These are phyloP conservation scores for Colletotrichum cuscutae DNA, from an alignment of 2,329 filamentous ascomycete genomes.

Conservation along the genomic window DNA sequence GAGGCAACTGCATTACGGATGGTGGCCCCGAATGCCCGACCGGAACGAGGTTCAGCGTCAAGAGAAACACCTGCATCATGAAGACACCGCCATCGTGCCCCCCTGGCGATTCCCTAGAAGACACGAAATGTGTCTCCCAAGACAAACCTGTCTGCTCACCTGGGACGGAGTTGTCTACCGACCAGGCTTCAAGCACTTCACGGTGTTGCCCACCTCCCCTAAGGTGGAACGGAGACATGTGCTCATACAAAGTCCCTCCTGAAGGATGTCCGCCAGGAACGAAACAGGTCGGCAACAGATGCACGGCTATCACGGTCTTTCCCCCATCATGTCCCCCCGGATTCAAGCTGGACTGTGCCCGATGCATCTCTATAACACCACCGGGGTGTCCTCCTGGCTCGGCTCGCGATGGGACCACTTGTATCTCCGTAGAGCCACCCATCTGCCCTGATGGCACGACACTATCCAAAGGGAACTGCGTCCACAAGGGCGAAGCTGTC, in stretches of 20 bases:
- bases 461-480: neutral
- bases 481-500: neutral
- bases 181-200: neutral
- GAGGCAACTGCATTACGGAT: neutral
- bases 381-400: neutral
- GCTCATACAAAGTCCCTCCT: neutral
- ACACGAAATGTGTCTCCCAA: neutral
- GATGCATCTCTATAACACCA: neutral
- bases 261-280: neutral
- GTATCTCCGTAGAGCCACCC: neutral
- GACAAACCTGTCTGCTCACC: neutral
- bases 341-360: neutral
- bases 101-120: neutral
- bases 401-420: neutral
- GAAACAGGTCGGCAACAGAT: neutral
- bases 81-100: neutral
- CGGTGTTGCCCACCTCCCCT: neutral
- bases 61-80: neutral
- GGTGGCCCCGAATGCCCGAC: neutral
- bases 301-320: neutral
- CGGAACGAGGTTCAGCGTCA: neutral
- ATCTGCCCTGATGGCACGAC: neutral
- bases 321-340: neutral
- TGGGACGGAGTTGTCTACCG: neutral
- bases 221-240: neutral